A percentile compares a stretch with the other conserved stretches of the same genome.
These are phyloP conservation scores for Cladosporium colombiae DNA, from an alignment of 2,329 filamentous ascomycete genomes.

Conservation along the genomic window DNA sequence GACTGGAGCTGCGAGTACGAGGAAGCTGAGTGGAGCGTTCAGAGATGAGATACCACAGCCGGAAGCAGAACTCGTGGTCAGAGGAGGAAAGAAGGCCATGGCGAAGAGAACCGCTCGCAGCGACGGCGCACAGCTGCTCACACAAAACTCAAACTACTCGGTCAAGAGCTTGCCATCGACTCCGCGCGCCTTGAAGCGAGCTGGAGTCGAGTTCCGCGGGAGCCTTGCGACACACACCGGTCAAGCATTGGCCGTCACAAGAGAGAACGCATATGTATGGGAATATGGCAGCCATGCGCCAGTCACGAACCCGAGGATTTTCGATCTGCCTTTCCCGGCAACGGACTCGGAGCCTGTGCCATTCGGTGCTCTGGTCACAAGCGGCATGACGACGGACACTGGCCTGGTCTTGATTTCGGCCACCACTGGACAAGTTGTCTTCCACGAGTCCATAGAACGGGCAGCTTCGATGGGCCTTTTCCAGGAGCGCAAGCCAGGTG, in stretches of 20 bases:
- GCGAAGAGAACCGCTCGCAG: constrained; percentile 32
- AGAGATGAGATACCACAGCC: constrained; percentile 15
- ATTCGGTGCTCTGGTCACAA: constrained; percentile 78
- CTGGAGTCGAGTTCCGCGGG: constrained; percentile 60
- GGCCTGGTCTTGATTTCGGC: constrained; percentile 87
- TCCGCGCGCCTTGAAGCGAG: constrained; percentile 68
- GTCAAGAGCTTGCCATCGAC: constrained; percentile 82
- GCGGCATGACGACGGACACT: constrained; percentile 74
- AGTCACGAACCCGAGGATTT: constrained; percentile 75
- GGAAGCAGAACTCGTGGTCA: constrained; percentile 26
- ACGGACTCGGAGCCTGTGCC: constrained; percentile 72
- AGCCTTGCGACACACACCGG: constrained; percentile 27
- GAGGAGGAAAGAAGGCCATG: constrained; percentile 30
- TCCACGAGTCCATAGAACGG: constrained; percentile 93
- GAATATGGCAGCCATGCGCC: constrained; percentile 68
- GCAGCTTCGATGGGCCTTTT: constrained; percentile 82
- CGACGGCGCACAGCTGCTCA: constrained; percentile 49
- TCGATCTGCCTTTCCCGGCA: constrained; percentile 74
- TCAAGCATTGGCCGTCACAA: constrained; percentile 72
- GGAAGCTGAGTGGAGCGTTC: constrained; percentile 19
- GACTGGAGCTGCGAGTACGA: constrained; percentile 11
- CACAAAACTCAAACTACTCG: constrained; percentile 79
- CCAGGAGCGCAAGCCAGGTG: constrained; percentile 75
- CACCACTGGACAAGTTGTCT: constrained; percentile 79
- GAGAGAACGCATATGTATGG: constrained; percentile 85